These are phyloP conservation scores for Pinguiococcus pyrenoidosus DNA, from an alignment of 108 stramenopile species.

Conservation along the genomic window DNA sequence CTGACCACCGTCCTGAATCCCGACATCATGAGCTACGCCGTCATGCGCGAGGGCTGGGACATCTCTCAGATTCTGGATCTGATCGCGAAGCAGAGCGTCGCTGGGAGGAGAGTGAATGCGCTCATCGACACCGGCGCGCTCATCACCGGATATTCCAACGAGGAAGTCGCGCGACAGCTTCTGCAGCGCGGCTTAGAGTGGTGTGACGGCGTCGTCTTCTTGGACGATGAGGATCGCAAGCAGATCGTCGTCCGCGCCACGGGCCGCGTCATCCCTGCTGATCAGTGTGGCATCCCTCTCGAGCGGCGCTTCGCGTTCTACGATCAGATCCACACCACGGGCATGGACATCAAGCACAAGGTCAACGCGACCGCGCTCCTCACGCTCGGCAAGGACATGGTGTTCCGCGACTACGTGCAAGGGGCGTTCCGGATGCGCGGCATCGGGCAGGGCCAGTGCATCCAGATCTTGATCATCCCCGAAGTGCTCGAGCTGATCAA, in stretches of 20 bases:
- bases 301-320: slow-evolving; percentile 84
- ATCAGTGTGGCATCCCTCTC: slow-evolving; percentile 68
- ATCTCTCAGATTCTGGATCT: no score
- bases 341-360: slow-evolving; percentile 90
- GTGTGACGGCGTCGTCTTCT: slow-evolving; percentile 88
- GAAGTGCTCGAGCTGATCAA: slow-evolving; percentile 59
- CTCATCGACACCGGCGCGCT: slow-evolving; percentile 90
- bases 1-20: no score
- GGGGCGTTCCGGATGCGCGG: slow-evolving; percentile 93
- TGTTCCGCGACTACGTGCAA: slow-evolving; percentile 88
- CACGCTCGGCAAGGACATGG: slow-evolving; percentile 95
- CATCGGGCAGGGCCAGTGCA: slow-evolving; percentile 80
- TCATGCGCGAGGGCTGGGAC: no score
- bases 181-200: slow-evolving; percentile 62
- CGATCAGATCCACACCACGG: slow-evolving; percentile 93
- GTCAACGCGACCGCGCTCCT: slow-evolving; percentile 71
- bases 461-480: slow-evolving; percentile 74
- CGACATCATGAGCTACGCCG: no score
- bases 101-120: no score
- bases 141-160: slow-evolving; percentile 85
- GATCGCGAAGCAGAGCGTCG: no score
- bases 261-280: slow-evolving; percentile 49
- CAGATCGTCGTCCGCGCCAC: slow-evolving; percentile 56
- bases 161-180: slow-evolving; percentile 72
- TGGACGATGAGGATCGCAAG: slow-evolving; percentile 80